phyloP scores from a whole-genome alignment of 495 filamentous ascomycete species.

The Penicillium silybi region DNA sequence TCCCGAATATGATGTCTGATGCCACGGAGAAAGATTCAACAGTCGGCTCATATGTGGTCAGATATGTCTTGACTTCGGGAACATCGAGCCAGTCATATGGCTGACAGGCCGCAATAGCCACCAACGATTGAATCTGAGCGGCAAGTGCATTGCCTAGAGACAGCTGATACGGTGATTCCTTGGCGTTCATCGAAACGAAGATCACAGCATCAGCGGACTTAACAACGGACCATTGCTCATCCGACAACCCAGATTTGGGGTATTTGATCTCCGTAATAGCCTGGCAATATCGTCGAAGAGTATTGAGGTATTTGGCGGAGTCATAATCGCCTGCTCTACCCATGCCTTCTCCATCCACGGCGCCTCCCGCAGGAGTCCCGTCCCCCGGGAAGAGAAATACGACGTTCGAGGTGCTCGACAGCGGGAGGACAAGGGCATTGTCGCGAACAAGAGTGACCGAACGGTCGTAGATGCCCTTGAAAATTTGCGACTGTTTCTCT shows the following conservation, averaged over 20 bases:
- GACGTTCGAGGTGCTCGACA: conserved; percentile 30
- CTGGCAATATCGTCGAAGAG: conserved; percentile 22
- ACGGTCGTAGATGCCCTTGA: conserved; percentile 34
- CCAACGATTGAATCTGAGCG: conserved; percentile 24
- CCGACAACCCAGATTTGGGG: conserved; percentile 22
- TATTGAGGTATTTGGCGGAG: conserved; percentile 31
- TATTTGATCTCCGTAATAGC: conserved; percentile 35
- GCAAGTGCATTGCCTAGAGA: conserved; percentile 32
- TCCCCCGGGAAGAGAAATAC: conserved; percentile 45
- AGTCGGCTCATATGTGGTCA: conserved; percentile 47
- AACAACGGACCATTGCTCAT: conserved; percentile 26
- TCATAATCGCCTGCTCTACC: conserved; percentile 33
- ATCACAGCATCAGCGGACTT: conserved; percentile 39
- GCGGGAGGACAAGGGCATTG: conserved; percentile 26
- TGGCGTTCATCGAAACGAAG: conserved; percentile 43
- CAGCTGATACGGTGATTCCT: conserved; percentile 38
- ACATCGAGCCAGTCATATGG: conserved; percentile 49
- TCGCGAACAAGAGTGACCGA: conserved; percentile 44
- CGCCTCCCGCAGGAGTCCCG: conserved; percentile 36
- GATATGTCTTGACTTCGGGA: conserved; percentile 38
- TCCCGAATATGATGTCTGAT: conserved; percentile 40
- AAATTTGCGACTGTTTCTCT: conserved; percentile 16
- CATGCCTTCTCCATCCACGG: conserved; percentile 43
- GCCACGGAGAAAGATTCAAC: conserved; percentile 43
- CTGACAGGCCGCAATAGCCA: conserved; percentile 42